Base-by-base conservation (phyloP, 495 filamentous ascomycete species). In the Xanthoparmelia taractica region DNA sequence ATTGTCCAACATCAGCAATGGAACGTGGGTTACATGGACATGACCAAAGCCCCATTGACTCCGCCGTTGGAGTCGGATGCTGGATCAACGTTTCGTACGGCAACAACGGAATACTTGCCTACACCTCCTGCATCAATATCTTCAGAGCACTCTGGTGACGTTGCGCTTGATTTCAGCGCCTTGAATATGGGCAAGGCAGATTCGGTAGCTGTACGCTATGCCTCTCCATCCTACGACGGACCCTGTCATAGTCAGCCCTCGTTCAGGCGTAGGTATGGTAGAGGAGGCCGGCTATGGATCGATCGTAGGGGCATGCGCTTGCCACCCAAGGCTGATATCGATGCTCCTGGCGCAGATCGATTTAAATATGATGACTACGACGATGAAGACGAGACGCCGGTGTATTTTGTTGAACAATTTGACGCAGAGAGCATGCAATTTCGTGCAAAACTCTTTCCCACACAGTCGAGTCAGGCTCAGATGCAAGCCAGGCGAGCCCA, bases 91-190 rank as follows among this genome's bases (percentile, higher is more conserved):
- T 92, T 87, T 74, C 87, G 92, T 66, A 85, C 85, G 60, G 91
- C 91, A 57, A 90, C 88, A 68, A 89, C 87, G 34, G 84, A 91
- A 50, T 92, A 91, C 72, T 75, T 92, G 66, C 89, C 91, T 69
- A 96, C 91, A 29, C 92, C 92, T 18, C 92, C 92, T 60, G 86
- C 90, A 38, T 91, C 89, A 63, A 84, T 86, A 59, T 84, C 87
- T 48, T 88, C 86, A 13, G 86, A 82, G 61, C 82, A 78, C 63
- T 75, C 77, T 66, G 74, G 74, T 66, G 81, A 84, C 48, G 72
- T 71, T 65, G 66, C 50, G 62, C 67, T 76, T 56, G 75, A 74
- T 61, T 43, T 68, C 41, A 70, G 63, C 27, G 59, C 67, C 57
- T 55, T 68, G 74, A 74, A 56, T 38, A 40, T 34, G n/a, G 75